Evolutionary conservation across 441 rosid genomes (phyloP).

Genomic region (Adansonia rubrostipa): DNA sequence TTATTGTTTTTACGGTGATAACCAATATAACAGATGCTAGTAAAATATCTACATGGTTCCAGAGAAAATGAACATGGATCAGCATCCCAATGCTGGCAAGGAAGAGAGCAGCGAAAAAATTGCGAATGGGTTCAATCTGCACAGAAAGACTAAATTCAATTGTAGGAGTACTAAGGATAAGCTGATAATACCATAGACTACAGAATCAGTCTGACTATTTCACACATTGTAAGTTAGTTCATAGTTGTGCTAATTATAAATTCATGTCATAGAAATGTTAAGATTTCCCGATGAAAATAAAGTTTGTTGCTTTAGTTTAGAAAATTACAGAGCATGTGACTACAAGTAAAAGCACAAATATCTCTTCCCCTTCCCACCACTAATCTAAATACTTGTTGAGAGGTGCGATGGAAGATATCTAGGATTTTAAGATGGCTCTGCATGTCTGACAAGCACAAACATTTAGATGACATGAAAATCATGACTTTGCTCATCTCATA

Average conservation of each 20-base stretch:
- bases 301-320: neutral
- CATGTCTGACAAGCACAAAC: neutral
- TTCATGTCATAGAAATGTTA: neutral
- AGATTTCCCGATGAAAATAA: neutral
- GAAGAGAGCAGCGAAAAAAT: constrained; percentile 95
- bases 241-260: neutral
- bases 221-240: neutral
- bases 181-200: neutral
- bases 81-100: constrained; percentile 99
- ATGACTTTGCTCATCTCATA: neutral
- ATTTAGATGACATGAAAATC: neutral
- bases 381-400: neutral
- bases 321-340: neutral
- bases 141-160: constrained; percentile 9
- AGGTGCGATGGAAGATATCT: neutral
- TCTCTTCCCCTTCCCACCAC: neutral
- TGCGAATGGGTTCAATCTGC: constrained; percentile 97
- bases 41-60: constrained; percentile 96
- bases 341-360: neutral
- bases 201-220: neutral
- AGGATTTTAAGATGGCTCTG: neutral
- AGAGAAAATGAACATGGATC: constrained; percentile 92
- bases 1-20: constrained; percentile 78
- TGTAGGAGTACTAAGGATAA: neutral
- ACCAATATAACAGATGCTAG: constrained; percentile 93